Percentiles rank a stretch among this genome's conserved stretches.
These are phyloP conservation scores for Epithemia pelagica DNA, from an alignment of 108 stramenopile species.

Conservation along the genomic window DNA sequence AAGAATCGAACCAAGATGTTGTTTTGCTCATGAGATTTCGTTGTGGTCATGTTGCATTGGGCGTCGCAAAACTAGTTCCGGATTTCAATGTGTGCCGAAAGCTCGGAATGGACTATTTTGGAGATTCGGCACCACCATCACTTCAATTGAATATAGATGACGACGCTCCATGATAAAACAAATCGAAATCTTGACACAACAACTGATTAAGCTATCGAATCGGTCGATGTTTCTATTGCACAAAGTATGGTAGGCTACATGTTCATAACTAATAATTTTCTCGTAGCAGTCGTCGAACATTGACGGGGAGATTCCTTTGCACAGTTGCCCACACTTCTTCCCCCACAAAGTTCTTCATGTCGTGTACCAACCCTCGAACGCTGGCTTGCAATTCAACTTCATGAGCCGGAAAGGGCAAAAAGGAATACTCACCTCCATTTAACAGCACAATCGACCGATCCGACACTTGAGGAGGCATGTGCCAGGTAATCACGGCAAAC, in stretches of 20 bases:
- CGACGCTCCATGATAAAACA: too few relatives aligned
- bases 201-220: conserved; percentile 4
- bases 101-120: conserved; percentile 68
- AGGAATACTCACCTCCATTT: conserved; percentile 40
- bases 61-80: conserved; percentile 53
- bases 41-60: conserved; percentile 76
- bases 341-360: conserved; percentile 58
- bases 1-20: conserved; percentile 6
- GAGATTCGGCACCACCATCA: conserved; percentile 36
- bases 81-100: conserved; percentile 65
- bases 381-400: conserved; percentile 43
- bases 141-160: conserved; percentile 82
- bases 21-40: conserved; percentile 69
- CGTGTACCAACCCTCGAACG: conserved; percentile 45
- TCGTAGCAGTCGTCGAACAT: conserved; percentile 57
- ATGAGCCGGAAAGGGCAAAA: conserved; percentile 50
- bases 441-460: conserved; percentile 12
- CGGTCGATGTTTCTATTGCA: not conserved
- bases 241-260: not conserved
- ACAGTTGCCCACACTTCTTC: conserved; percentile 48
- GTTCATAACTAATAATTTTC: conserved; percentile 35
- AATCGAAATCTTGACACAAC: too few relatives aligned
- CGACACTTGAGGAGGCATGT: conserved; percentile 32
- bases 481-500: conserved; percentile 72
- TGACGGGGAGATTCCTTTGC: conserved; percentile 51